Evolutionary conservation across 176 grass and related monocot genomes (phyloP).

Genomic region (Typha latifolia): DNA sequence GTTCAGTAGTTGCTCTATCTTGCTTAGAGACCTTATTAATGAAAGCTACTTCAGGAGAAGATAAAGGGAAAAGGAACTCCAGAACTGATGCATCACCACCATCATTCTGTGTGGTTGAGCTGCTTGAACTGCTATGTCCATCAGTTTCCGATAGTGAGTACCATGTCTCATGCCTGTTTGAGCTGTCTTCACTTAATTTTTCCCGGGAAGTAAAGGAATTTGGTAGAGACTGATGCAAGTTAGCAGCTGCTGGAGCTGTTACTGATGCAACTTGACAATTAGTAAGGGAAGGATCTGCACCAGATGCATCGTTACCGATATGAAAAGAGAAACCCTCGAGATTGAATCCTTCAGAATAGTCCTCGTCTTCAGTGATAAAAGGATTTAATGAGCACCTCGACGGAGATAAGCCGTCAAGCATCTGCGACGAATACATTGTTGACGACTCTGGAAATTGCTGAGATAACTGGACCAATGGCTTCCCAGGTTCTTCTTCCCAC

Average conservation of each 20-base stretch:
- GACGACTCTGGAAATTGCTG: not conserved
- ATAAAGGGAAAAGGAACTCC: slow-evolving; percentile 47
- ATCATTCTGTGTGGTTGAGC: slow-evolving; percentile 3
- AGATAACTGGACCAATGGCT: slow-evolving; percentile 28
- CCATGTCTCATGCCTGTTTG: slow-evolving; percentile 10
- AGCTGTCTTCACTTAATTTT: not conserved
- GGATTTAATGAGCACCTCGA: slow-evolving; percentile 49
- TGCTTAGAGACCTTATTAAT: not conserved
- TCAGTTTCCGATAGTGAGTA: slow-evolving; percentile 2
- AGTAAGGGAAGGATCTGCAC: slow-evolving; percentile 5
- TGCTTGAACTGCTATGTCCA: slow-evolving; percentile 31
- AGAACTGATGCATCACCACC: slow-evolving; percentile 32
- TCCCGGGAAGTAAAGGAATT: not conserved
- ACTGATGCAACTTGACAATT: not conserved
- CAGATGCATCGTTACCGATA: not conserved
- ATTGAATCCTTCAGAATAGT: slow-evolving; percentile 43
- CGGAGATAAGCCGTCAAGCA: slow-evolving; percentile 11
- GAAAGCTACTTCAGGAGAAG: slow-evolving; percentile 48
- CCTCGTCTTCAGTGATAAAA: slow-evolving; percentile 36
- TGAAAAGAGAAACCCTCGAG: slow-evolving; percentile 1
- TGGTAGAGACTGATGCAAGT: not conserved
- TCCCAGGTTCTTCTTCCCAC: slow-evolving; percentile 93
- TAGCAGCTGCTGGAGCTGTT: not conserved
- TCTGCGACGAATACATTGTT: not conserved
- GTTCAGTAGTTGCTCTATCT: not conserved